These are phyloP conservation scores for Malus fusca DNA, from an alignment of 306 rosid species.

Conservation along the genomic window DNA sequence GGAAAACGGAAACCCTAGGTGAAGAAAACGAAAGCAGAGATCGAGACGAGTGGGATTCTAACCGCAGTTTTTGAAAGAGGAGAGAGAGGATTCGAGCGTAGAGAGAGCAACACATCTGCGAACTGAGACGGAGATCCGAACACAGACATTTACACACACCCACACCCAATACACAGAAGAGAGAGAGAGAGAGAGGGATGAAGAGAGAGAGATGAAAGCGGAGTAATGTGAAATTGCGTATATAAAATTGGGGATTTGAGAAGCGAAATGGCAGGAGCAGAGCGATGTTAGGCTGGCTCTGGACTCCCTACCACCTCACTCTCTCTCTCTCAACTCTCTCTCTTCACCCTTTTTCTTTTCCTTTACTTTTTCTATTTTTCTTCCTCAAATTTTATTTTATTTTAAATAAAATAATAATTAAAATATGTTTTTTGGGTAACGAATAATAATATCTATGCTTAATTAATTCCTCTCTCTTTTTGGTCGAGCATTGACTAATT, in stretches of 20 bases:
- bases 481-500: too few species aligned
- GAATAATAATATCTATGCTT: too few species aligned
- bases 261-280: conserved; percentile 19
- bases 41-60: background rate
- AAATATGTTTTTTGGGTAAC: background rate
- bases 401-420: background rate
- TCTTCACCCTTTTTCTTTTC: background rate
- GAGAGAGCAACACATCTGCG: conserved; percentile 28
- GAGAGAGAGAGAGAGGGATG: background rate
- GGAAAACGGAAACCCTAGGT: conserved; percentile 4
- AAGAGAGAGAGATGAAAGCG: background rate
- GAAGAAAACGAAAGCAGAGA: background rate
- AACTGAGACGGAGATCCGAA: conserved; percentile 22
- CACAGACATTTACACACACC: background rate
- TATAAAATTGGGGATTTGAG: background rate
- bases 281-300: conserved; percentile 30
- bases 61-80: conserved; percentile 33
- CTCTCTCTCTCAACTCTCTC: background rate
- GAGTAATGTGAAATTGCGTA: background rate
- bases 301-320: conserved; percentile 12
- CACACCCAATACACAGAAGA: background rate
- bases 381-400: background rate
- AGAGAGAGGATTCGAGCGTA: conserved; percentile 25
- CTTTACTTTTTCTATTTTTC: background rate
- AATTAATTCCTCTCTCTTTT: too few species aligned